Conservation (phyloP, 2,329 filamentous ascomycete species). For the Botrytis medusae region DNA sequence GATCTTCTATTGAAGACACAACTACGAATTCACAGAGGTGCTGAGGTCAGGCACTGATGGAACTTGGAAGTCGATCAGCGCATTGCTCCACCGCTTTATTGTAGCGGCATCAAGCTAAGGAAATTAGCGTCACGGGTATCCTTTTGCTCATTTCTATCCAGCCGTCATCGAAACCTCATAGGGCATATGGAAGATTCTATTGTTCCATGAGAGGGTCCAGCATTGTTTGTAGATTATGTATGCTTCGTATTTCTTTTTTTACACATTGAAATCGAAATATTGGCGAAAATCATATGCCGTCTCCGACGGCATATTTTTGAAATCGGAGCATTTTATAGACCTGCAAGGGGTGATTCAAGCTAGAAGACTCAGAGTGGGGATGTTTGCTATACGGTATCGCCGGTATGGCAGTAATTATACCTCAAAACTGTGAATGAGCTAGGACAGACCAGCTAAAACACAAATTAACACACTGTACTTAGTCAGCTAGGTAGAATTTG, state of each 20-base stretch:
- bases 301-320: background rate
- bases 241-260: background rate
- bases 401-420: background rate
- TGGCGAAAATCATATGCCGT: background rate
- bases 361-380: constrained; percentile 3
- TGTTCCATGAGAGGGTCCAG: constrained; percentile 7
- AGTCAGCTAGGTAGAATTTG: background rate
- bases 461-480: background rate
- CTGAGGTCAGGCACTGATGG: constrained; percentile 8
- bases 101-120: background rate
- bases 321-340: background rate
- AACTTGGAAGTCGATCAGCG: background rate
- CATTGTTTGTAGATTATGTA: background rate
- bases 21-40: background rate
- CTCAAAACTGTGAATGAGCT: background rate
- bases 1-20: background rate
- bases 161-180: background rate
- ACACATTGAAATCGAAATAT: background rate
- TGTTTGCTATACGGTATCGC: background rate
- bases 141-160: constrained; percentile 2
- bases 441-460: background rate
- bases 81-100: background rate
- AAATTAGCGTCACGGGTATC: background rate
- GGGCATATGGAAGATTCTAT: background rate
- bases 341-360: constrained; percentile 7